phyloP scores from a whole-genome alignment of 257 asterid genomes.

The Paraleonurus japonicus region DNA sequence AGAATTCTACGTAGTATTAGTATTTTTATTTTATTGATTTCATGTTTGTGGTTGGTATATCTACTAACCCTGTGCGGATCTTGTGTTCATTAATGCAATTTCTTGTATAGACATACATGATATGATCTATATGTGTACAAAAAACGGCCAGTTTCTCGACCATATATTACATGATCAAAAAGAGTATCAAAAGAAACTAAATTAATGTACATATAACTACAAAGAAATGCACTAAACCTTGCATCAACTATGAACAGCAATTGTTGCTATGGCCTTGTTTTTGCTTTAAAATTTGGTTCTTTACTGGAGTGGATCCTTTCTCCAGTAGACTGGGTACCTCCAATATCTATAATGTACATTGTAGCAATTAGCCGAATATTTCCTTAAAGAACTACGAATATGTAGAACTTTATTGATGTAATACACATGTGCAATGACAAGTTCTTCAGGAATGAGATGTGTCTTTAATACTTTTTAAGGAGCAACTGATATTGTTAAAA shows the following conservation, averaged over 20 bases:
- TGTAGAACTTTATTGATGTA: not conserved
- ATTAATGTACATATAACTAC: conserved; percentile 17
- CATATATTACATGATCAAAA: not conserved
- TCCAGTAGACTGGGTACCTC: conserved; percentile 78
- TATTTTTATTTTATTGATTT: no score
- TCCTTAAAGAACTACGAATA: not conserved
- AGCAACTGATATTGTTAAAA: no score
- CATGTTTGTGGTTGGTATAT: not conserved
- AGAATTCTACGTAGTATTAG: no score
- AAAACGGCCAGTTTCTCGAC: conserved; percentile 12
- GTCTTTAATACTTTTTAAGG: no score
- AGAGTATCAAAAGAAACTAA: not conserved
- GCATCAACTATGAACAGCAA: conserved; percentile 54
- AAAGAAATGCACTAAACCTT: not conserved
- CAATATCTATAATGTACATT: conserved; percentile 49
- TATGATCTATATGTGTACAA: not conserved
- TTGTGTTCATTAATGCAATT: not conserved
- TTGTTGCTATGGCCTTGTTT: conserved; percentile 32
- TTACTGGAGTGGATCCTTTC: conserved; percentile 76
- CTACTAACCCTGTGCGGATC: not conserved
- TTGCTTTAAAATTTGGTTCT: conserved; percentile 65
- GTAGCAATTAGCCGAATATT: not conserved
- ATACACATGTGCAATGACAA: no score
- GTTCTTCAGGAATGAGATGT: no score
- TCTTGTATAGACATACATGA: not conserved